phyloP scores from a whole-genome alignment of 495 filamentous ascomycete species.

The Neurospora cerealis region DNA sequence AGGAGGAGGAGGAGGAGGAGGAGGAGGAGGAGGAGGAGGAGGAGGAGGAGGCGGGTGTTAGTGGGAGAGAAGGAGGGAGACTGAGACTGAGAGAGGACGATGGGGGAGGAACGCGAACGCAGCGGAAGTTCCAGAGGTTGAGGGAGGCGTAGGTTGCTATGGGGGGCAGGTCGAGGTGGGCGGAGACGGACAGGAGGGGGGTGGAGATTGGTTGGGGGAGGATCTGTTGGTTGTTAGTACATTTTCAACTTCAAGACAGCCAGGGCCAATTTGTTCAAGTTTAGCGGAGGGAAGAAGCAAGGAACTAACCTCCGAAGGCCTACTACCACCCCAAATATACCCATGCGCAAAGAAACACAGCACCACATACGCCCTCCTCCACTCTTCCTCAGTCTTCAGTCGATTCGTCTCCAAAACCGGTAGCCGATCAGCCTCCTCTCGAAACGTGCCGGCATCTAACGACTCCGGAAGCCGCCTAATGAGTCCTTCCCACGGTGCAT shows the following conservation, averaged over 20 bases:
- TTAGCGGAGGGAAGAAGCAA: not conserved
- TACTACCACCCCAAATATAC: conserved; percentile 60
- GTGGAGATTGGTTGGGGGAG: conserved; percentile 73
- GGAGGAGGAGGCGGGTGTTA: not conserved
- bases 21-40: not conserved
- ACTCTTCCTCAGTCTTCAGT: conserved; percentile 59
- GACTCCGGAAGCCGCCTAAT: conserved; percentile 56
- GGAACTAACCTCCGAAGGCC: conserved; percentile 21
- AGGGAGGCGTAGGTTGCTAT: conserved; percentile 86
- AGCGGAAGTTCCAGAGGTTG: conserved; percentile 82
- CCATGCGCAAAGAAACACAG: conserved; percentile 74
- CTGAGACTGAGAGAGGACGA: conserved; percentile 25
- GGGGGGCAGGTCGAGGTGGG: conserved; percentile 71
- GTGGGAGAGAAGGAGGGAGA: conserved; percentile 20
- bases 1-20: no score
- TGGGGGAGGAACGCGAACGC: not conserved
- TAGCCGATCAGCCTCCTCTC: conserved; percentile 54
- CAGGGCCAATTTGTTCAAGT: no score
- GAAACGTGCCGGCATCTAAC: conserved; percentile 56
- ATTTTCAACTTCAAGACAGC: not conserved
- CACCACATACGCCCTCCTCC: conserved; percentile 75
- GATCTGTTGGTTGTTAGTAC: conserved; percentile 12
- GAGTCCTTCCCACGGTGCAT: conserved; percentile 69
- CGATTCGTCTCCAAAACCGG: conserved; percentile 57
- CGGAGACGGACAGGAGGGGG: conserved; percentile 65